Percentiles rank a stretch among this genome's conserved stretches.
Conservation (phyloP, 2,329 filamentous ascomycete species). For the Mycogone perniciosa region DNA sequence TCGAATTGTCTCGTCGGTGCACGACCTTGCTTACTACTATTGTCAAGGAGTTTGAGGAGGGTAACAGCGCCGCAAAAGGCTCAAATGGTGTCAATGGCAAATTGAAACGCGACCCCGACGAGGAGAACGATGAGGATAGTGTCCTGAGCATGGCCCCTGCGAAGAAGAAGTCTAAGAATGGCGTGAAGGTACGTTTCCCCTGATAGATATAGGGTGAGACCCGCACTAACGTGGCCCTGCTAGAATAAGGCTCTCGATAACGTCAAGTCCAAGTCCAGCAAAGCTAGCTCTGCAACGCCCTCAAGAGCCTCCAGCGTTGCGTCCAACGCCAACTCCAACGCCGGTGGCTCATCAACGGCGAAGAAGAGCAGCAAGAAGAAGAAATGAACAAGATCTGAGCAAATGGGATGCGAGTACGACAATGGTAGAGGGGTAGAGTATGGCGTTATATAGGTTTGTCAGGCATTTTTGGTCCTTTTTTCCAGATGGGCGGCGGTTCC, state of each 20-base stretch:
- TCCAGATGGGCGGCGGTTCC: background rate
- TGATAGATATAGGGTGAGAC: background rate
- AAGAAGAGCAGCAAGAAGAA: constrained; percentile 30
- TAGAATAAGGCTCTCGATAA: constrained; percentile 93
- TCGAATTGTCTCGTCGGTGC: constrained; percentile 87
- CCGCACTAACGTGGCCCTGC: constrained; percentile 7
- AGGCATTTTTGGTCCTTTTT: background rate
- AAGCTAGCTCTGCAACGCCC: constrained; percentile 66
- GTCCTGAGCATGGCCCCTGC: constrained; percentile 74
- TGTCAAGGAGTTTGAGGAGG: constrained; percentile 84
- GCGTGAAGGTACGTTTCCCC: constrained; percentile 61
- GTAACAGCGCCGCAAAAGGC: constrained; percentile 45
- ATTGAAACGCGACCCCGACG: constrained; percentile 67
- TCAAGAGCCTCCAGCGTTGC: constrained; percentile 85
- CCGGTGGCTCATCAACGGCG: constrained; percentile 46
- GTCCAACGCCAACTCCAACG: constrained; percentile 56
- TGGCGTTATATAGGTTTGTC: background rate
- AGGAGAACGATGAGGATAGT: constrained; percentile 78
- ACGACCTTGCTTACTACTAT: constrained; percentile 92
- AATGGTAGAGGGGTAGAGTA: constrained; percentile 1
- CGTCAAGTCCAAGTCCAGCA: constrained; percentile 77
- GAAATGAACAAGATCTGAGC: constrained; percentile 19
- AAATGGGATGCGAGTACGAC: background rate
- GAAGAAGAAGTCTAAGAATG: constrained; percentile 91
- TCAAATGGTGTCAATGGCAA: constrained; percentile 59